These are phyloP conservation scores for Lanzia echinophila DNA, from an alignment of 2,329 filamentous ascomycete species.

Conservation along the genomic window DNA sequence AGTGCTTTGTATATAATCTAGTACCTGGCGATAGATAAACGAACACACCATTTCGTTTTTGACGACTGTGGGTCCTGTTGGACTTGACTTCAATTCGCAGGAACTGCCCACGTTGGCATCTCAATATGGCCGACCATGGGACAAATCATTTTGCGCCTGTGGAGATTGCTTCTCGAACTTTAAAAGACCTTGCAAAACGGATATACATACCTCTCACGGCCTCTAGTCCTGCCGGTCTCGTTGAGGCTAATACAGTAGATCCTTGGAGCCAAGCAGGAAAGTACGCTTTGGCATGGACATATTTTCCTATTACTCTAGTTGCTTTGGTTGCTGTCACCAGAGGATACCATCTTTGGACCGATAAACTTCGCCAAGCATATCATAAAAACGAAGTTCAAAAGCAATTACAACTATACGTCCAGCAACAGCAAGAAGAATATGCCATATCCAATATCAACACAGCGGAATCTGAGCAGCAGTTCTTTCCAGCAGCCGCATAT, in stretches of 20 bases:
- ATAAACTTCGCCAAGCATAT: constrained; percentile 84
- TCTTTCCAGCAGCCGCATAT: constrained; percentile 62
- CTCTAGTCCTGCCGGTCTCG: constrained; percentile 52
- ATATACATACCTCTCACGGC: constrained; percentile 55
- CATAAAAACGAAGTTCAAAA: constrained; percentile 76
- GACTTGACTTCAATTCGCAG: background rate
- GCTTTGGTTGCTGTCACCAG: constrained; percentile 61
- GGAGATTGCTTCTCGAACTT: constrained; percentile 23
- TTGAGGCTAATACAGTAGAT: constrained; percentile 61
- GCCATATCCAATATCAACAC: constrained; percentile 53
- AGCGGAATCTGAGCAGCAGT: constrained; percentile 37
- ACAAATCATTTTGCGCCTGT: constrained; percentile 13
- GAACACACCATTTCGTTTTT: background rate
- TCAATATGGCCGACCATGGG: background rate
- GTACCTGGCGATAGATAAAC: background rate
- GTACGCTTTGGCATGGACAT: constrained; percentile 82
- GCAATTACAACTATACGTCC: constrained; percentile 51
- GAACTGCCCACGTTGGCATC: background rate
- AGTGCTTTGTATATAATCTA: background rate
- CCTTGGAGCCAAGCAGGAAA: constrained; percentile 78
- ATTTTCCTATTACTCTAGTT: constrained; percentile 72
- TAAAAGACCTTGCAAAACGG: constrained; percentile 34
- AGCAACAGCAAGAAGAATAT: constrained; percentile 49
- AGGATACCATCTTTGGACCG: constrained; percentile 84
- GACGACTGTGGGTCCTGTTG: background rate